These are phyloP conservation scores for Sclerotinia glacialis DNA, from an alignment of 2,329 filamentous ascomycete species.

Conservation along the genomic window DNA sequence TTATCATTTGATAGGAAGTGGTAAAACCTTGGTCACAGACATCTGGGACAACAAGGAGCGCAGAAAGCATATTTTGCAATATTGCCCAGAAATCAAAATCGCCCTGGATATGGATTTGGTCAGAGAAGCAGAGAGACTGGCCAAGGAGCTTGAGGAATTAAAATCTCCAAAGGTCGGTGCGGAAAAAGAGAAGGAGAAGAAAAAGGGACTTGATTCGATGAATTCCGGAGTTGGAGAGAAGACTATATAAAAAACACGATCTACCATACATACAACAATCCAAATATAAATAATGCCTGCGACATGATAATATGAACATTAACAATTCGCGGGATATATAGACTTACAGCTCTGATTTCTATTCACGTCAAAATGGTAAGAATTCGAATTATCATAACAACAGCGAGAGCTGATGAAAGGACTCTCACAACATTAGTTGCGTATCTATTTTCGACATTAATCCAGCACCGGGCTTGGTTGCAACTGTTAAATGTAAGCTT, in stretches of 20 bases:
- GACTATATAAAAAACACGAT: neutral
- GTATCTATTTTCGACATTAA: neutral
- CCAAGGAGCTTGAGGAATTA: slow-evolving; percentile 6
- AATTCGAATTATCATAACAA: neutral
- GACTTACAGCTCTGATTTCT: too few species aligned
- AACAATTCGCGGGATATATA: neutral
- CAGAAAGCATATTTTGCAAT: slow-evolving; percentile 50
- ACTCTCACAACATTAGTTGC: neutral
- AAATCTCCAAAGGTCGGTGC: neutral
- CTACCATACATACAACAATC: neutral
- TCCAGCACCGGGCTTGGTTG: neutral
- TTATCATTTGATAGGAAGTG: slow-evolving; percentile 52
- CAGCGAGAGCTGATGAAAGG: neutral
- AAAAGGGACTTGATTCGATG: neutral
- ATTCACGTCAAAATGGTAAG: neutral
- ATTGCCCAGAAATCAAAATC: slow-evolving; percentile 57
- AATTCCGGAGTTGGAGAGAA: neutral
- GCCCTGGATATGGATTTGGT: slow-evolving; percentile 49
- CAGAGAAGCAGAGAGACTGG: slow-evolving; percentile 7
- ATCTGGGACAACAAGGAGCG: slow-evolving; percentile 48
- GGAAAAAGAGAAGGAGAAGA: neutral
- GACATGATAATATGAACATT: neutral
- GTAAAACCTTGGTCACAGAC: slow-evolving; percentile 43
- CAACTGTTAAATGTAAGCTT: neutral
- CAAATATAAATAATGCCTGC: neutral